Base-by-base conservation (phyloP, 352 stramenopile genomes). In the Phytophthora uliginosa region DNA sequence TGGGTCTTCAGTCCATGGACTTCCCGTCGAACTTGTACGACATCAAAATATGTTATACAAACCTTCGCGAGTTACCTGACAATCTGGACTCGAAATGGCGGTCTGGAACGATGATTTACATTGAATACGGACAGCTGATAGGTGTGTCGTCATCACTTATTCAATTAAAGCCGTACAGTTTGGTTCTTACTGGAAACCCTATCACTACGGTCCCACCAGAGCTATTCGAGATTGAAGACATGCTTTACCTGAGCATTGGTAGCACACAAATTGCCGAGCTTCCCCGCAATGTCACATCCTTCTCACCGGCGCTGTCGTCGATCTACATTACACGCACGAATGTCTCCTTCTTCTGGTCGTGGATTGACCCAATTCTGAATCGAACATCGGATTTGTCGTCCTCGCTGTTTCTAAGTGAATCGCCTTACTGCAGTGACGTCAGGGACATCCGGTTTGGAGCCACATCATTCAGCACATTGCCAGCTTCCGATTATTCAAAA, bases 31-130 rank as follows among this genome's bases (percentile, higher is more conserved):
- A 18, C 15, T n/a, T 77, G 74, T 59, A 68, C 36, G n/a, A 88
- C 36, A 50, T 89, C 38, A 73, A 86, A 48, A 73, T 89, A 38
- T 73, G 55, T 4, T 64, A 76, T 17, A 80, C 77, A 10, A 89
- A 86, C 51, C 60, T 84, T 2, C 59, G 61, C 0, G 45, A 54
- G 18, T 26, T 89, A 10, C 75, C 83, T 0, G 66, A 76, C 13
- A 59, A 83, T 59, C 53, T 89, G 2, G 60, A 82, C 53, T 28
- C 59, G n/a, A 77, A 71, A n/a, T 91, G 77, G 79, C 71, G 75
- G 6, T n/a, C 56, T 15, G 67, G 60, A 22, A 56, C 59, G 28
- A 59, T 57, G 17, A 54, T 78, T 12, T 72, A 80, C 36, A 63
- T 81, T 15, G 78, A 83, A 18, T 69, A 73, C 51, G 71, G 73